phyloP scores from a whole-genome alignment of 2,329 filamentous ascomycete genomes.

The Sordariomycetes sp. region DNA sequence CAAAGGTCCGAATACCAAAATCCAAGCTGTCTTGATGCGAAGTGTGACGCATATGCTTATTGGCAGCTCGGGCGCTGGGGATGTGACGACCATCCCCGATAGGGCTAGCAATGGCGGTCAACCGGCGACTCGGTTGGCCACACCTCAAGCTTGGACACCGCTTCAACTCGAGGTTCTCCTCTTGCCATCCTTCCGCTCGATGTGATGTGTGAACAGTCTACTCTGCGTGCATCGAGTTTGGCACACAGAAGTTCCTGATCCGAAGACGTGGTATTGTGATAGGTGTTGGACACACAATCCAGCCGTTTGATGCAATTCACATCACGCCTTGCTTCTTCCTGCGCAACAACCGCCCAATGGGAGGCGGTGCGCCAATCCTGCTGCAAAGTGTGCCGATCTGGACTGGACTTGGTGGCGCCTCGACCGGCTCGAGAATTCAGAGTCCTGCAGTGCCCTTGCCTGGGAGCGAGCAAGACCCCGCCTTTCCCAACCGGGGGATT shows the following conservation, averaged over 20 bases:
- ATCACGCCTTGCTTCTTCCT: neutral
- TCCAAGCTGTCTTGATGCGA: neutral
- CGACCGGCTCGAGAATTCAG: no score
- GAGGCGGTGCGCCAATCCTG: neutral
- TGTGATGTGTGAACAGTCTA: neutral
- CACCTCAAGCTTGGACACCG: neutral
- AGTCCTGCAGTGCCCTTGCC: no score
- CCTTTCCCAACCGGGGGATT: no score
- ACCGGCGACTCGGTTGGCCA: neutral
- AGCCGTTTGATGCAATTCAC: neutral
- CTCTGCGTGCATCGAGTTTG: neutral
- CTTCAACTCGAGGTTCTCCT: neutral
- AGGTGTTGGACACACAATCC: neutral
- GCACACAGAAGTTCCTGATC: neutral
- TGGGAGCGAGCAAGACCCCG: no score
- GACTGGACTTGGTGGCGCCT: neutral
- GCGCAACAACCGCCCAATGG: neutral
- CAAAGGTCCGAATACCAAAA: neutral
- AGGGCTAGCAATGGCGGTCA: neutral
- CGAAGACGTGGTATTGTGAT: neutral
- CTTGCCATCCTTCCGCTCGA: neutral
- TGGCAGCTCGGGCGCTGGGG: neutral
- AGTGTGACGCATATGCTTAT: neutral
- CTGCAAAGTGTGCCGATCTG: neutral
- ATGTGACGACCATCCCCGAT: conserved; percentile 4